Base-by-base conservation (phyloP, 495 filamentous ascomycete species). In the Trichodelitschia bisporula region DNA sequence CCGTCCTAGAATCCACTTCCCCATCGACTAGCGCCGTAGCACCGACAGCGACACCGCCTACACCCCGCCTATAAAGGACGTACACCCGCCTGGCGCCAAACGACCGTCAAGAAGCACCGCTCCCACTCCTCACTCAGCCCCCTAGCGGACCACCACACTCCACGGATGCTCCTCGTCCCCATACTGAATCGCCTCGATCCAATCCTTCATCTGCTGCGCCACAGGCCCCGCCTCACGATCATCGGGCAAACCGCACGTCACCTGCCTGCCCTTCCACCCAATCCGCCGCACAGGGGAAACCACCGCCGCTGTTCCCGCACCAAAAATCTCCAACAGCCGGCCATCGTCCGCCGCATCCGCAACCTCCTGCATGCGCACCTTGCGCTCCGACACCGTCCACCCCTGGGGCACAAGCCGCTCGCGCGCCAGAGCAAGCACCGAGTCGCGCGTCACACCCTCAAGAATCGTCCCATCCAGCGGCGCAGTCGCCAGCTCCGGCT, bases 401-500 rank as follows among this genome's bases (percentile, higher is more conserved):
- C 86, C 86, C 51, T 90, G 60, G n/a, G 72, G 72, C 6, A 40
- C 63, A 3, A 97, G 59, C 45, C 69, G 58, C 58, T 95, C 84
- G 12, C 71, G 59, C 20, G 84, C 86, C 10, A 97, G 70, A 2
- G 57, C 53, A 6, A 97, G 59, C 4, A 97, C 66, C 8, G 73
- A 83, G 47, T 93, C 83, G 37, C 86, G 61, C 11, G 79, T 91
- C 10, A 97, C 79, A 41, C 86, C 86, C 44, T 89, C 77, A 18
- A 97, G 61, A 37, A 97, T 95, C n/a, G 80, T 97, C 17, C 89
- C 86, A 48, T 95, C 86, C 14, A 97, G 58, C 31, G 86, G 84
- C 29, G 84, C 77, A 12, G 86, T 97, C 36, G 91, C 50, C 11
- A 97, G 61, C 56, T 89, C 78, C 46, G 80, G 82, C 59, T 76